Evolutionary conservation across 768 basidiomycete species (phyloP), one percentile per base, ranked within the genome.

Genomic region (Trametes elegans): DNA sequence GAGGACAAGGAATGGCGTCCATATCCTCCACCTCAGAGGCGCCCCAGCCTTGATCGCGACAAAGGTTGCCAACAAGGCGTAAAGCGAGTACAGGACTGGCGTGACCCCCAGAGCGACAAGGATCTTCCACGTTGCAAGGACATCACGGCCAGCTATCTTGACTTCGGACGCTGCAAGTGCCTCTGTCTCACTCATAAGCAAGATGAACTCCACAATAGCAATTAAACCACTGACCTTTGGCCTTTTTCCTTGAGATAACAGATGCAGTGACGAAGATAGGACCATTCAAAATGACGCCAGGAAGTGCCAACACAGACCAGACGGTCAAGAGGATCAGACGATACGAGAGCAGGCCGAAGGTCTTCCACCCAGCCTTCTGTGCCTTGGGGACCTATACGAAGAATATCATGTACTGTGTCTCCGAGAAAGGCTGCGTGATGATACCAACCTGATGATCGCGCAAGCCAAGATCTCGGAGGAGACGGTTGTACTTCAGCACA

Each of bases 121-220:
- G 29, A 98, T 85, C 70, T 98, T 98, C 96, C 96, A 98, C 5
- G 94, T 94, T 0, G 93, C 94, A 16, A 98, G 76, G n/a, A 98
- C 96, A 64, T 98, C 96, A 35, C 91, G 82, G n/a, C 87, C 96
- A 18, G 91, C 91, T 47, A 98, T 84, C 73, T 98, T 98, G 68
- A 98, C 96, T 4, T 83, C 84, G 7, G 95, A 98, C 2, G 89
- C 93, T 27, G 96, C 96, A 55, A 98, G 85, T 6, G 96, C 96
- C 81, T 94, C 95, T 97, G 70, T 6, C 18, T 27, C 35, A 34
- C 28, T 39, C 36, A 16, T 3, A 13, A 1, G 8, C 34, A 9
- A 55, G 40, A 26, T 28, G 7, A 14, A 14, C 21, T 13, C 27
- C 28, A 31, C 7, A 10, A 5, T 28, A 5, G 23, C 19, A 31